phyloP scores from a whole-genome alignment of 2,329 filamentous ascomycete genomes.

The Ceratocystis destructans region DNA sequence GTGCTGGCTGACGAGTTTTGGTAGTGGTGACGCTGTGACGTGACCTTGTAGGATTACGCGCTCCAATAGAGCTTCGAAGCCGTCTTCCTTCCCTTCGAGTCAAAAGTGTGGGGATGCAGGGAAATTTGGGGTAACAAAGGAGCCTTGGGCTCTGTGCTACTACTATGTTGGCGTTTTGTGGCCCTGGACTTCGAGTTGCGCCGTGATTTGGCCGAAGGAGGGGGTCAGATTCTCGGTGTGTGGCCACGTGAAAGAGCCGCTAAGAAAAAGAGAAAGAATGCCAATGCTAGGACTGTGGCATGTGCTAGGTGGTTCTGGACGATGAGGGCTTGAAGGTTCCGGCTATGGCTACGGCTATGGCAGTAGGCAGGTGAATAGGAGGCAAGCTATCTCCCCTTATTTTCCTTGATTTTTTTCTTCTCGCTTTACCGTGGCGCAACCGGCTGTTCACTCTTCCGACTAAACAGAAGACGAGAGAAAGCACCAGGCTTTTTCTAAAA shows the following conservation, averaged over 20 bases:
- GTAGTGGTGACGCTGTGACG: no score
- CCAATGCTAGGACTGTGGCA: neutral
- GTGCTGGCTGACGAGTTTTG: no score
- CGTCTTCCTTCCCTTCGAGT: neutral
- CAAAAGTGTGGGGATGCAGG: conserved; percentile 1
- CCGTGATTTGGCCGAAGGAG: conserved; percentile 9
- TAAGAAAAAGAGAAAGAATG: neutral
- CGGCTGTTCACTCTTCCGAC: neutral
- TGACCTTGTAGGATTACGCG: conserved; percentile 3
- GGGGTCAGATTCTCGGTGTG: conserved; percentile 7
- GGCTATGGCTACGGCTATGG: neutral
- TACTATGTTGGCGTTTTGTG: neutral
- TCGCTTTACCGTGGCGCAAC: neutral
- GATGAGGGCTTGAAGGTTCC: neutral
- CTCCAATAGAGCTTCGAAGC: neutral
- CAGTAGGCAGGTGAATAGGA: neutral
- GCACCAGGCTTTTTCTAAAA: neutral
- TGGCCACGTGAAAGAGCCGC: neutral
- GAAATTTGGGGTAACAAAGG: conserved; percentile 4
- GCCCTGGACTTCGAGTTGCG: conserved; percentile 3
- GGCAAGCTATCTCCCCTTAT: neutral
- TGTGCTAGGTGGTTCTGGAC: neutral
- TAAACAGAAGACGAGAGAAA: neutral
- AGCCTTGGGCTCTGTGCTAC: conserved; percentile 3
- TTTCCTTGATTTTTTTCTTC: neutral